These are phyloP conservation scores for Trametes pubescens DNA, from an alignment of 1,284 basidiomycete genomes.

Conservation along the genomic window DNA sequence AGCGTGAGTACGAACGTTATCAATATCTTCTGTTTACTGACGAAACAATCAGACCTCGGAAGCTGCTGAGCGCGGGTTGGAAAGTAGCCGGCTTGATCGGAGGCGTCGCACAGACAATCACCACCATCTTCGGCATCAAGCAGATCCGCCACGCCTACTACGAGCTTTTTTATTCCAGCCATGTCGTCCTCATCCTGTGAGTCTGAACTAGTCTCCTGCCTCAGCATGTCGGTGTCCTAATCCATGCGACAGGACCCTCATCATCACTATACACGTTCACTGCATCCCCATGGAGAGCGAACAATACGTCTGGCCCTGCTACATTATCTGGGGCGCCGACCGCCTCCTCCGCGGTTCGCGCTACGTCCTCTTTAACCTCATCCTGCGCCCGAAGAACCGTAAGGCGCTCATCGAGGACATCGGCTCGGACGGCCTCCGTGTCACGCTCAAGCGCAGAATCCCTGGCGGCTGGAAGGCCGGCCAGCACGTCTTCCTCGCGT, in stretches of 20 bases:
- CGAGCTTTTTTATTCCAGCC: constrained; percentile 52
- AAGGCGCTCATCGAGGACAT: constrained; percentile 45
- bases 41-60: background rate
- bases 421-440: constrained; percentile 48
- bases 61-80: constrained; percentile 25
- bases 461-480: constrained; percentile 60
- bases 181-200: constrained; percentile 48
- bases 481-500: constrained; percentile 62
- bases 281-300: constrained; percentile 25
- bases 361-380: constrained; percentile 48
- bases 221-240: background rate
- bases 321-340: constrained; percentile 55
- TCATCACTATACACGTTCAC: constrained; percentile 35
- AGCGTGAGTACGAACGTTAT: constrained; percentile 5
- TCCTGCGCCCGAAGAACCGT: constrained; percentile 38
- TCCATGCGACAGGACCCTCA: constrained; percentile 19
- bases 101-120: constrained; percentile 43
- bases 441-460: constrained; percentile 45
- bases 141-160: constrained; percentile 48
- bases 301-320: constrained; percentile 45
- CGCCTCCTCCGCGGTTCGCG: constrained; percentile 46
- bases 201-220: constrained; percentile 3
- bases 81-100: constrained; percentile 41
- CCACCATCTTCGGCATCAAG: constrained; percentile 45
- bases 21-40: background rate